Evolutionary conservation across 805 yeast species (phyloP).

Genomic region (Ogataea philodendri): DNA sequence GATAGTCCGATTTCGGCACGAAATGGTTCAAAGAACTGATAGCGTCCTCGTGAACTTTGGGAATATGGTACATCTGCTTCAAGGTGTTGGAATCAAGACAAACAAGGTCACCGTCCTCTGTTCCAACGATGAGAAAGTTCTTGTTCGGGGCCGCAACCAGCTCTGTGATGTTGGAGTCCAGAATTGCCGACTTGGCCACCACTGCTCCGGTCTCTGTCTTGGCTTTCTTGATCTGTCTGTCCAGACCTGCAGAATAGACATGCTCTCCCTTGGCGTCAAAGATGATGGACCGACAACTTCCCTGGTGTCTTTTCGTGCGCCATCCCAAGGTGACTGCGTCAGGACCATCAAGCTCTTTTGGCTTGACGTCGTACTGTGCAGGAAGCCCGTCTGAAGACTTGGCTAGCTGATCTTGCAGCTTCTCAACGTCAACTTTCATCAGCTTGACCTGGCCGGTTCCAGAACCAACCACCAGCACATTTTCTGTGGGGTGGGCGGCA

Average conservation of each 20-base stretch:
- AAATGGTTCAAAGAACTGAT: slow-evolving; percentile 71
- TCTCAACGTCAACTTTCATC: slow-evolving; percentile 52
- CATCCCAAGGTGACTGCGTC: slow-evolving; percentile 46
- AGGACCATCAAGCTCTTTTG: slow-evolving; percentile 25
- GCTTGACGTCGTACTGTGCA: slow-evolving; percentile 29
- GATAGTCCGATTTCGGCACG: slow-evolving; percentile 71
- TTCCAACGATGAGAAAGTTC: slow-evolving; percentile 53
- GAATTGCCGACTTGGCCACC: slow-evolving; percentile 42
- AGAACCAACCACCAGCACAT: slow-evolving; percentile 66
- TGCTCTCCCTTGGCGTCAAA: slow-evolving; percentile 62
- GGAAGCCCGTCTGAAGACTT: slow-evolving; percentile 27
- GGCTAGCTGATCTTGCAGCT: slow-evolving; percentile 36
- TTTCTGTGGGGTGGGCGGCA: slow-evolving; percentile 74
- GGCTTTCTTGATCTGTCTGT: slow-evolving; percentile 75
- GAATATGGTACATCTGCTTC: slow-evolving; percentile 43
- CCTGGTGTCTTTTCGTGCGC: slow-evolving; percentile 90
- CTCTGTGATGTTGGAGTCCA: slow-evolving; percentile 36
- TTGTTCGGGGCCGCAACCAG: slow-evolving; percentile 45
- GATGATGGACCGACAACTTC: slow-evolving; percentile 72
- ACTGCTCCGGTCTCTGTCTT: slow-evolving; percentile 73
- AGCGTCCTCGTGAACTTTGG: slow-evolving; percentile 69
- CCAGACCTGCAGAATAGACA: slow-evolving; percentile 75
- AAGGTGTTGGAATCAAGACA: slow-evolving; percentile 60
- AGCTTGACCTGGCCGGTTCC: slow-evolving; percentile 77
- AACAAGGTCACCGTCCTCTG: slow-evolving; percentile 68